Evolutionary conservation across 1,139 yeast genomes (phyloP), one percentile per base, ranked within the genome.

Genomic region (Lodderomyces jiufengensis): DNA sequence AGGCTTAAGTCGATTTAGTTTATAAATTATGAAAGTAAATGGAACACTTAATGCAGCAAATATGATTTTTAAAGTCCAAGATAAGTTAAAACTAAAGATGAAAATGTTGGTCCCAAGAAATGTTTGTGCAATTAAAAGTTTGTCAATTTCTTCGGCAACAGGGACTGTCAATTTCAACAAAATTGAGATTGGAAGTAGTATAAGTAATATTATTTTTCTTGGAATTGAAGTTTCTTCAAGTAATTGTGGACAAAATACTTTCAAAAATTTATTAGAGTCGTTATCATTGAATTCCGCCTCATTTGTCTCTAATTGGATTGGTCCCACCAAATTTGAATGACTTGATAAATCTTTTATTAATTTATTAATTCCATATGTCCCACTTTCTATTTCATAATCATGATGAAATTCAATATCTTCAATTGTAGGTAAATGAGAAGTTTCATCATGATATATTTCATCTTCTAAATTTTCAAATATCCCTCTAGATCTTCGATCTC

Each of bases 291-390:
- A 5, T 18, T 18, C 20, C 5, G 10, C 44, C 15, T 28, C 28
- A 52, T 38, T 10, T 49, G 54, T 27, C 57, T 39, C 33, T 9
- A 48, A 31, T 23, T 37, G 43, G 9, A 44, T 39, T 9, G 34
- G 9, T 4, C 46, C 47, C 12, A 32, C 24, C 12, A 31, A 36
- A 31, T 45, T 51, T 2, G 64, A 48, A 39, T 65, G 66, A 27
- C 47, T 49, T 14, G 58, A 50, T 32, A 69, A 55, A 32, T 64
- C 70, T 32, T 52, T 54, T 20, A 68, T 48, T 21, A 68, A 52
- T 24, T 55, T 49, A 34, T 55, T 60, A 13, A 69, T 47, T 3
- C 70, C 73, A 41, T 57, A 67, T 3, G 65, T 51, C 6, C 67
- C 67, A 0, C 59, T 39, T 14, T 23, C 24, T 16, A 22, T 47